Conservation (phyloP, 2,329 filamentous ascomycete species). For the Fusarium verticillioides region DNA sequence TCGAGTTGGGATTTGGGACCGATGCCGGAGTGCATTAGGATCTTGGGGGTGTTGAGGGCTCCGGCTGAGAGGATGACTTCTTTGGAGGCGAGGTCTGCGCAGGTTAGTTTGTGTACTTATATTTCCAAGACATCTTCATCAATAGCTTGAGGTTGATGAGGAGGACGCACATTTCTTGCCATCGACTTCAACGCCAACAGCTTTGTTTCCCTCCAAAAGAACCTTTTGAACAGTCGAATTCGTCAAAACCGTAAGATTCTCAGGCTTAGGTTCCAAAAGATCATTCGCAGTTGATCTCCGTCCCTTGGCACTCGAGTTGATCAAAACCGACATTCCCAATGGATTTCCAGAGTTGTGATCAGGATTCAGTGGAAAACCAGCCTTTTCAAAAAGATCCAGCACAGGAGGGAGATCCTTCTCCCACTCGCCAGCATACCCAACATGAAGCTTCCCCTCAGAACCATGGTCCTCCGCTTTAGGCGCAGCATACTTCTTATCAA, state of each 20-base stretch:
- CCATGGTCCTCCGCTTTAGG: conserved; percentile 62
- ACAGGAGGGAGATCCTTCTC: conserved; percentile 59
- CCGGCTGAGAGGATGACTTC: conserved; percentile 59
- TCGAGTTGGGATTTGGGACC: conserved; percentile 27
- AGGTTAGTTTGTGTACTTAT: background rate
- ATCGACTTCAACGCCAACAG: conserved; percentile 30
- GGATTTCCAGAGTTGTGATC: conserved; percentile 70
- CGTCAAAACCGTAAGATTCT: conserved; percentile 53
- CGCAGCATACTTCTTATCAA: conserved; percentile 58
- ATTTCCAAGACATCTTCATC: background rate
- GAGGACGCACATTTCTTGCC: conserved; percentile 30
- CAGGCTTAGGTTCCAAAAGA: conserved; percentile 55
- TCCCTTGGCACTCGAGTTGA: conserved; percentile 62
- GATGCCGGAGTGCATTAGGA: conserved; percentile 52
- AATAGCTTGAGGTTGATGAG: background rate
- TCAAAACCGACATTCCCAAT: conserved; percentile 63
- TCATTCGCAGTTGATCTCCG: conserved; percentile 62
- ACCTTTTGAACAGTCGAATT: conserved; percentile 31
- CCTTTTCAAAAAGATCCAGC: conserved; percentile 59
- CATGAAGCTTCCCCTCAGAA: conserved; percentile 56
- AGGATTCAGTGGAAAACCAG: conserved; percentile 60
- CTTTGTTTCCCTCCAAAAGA: conserved; percentile 30
- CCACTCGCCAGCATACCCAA: conserved; percentile 60
- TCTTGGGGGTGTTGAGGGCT: conserved; percentile 54
- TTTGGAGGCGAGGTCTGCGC: conserved; percentile 48